phyloP scores from a whole-genome alignment of 306 rosid genomes.

The Begonia fuchsioides region DNA sequence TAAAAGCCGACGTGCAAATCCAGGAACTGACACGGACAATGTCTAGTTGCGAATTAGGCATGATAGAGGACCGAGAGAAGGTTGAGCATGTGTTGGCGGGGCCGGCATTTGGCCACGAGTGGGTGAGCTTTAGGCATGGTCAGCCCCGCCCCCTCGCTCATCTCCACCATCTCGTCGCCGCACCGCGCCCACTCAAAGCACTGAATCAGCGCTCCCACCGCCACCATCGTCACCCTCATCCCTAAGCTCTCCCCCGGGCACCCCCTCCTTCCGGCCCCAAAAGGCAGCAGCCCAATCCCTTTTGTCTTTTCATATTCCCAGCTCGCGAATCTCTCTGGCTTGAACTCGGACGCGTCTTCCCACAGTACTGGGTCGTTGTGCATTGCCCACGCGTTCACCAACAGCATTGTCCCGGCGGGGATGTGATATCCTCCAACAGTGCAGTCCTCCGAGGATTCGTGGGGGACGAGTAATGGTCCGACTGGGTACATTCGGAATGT shows the following conservation, averaged over 20 bases:
- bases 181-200: conserved; percentile 25
- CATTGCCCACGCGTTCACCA: conserved; percentile 29
- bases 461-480: conserved; percentile 20
- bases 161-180: conserved; percentile 10
- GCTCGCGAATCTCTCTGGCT: conserved; percentile 32
- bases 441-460: conserved; percentile 22
- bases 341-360: conserved; percentile 16
- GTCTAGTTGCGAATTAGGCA: not conserved
- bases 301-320: not conserved
- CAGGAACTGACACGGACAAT: no score
- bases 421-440: conserved; percentile 21
- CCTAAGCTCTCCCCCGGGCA: conserved; percentile 19
- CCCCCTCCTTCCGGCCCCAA: conserved; percentile 24
- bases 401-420: conserved; percentile 25
- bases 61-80: conserved; percentile 6
- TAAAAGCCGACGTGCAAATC: no score
- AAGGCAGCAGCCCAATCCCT: conserved; percentile 11
- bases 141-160: conserved; percentile 16
- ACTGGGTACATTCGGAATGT: conserved; percentile 28
- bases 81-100: conserved; percentile 16
- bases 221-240: conserved; percentile 4
- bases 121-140: conserved; percentile 14
- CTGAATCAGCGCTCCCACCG: conserved; percentile 15
- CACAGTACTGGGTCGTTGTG: conserved; percentile 21
- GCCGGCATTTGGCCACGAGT: conserved; percentile 10